A percentile compares a stretch with the other conserved stretches of the same genome.
Evolutionary conservation across 1,284 basidiomycete species (phyloP).

Genomic region (Heterobasidion irregulare): DNA sequence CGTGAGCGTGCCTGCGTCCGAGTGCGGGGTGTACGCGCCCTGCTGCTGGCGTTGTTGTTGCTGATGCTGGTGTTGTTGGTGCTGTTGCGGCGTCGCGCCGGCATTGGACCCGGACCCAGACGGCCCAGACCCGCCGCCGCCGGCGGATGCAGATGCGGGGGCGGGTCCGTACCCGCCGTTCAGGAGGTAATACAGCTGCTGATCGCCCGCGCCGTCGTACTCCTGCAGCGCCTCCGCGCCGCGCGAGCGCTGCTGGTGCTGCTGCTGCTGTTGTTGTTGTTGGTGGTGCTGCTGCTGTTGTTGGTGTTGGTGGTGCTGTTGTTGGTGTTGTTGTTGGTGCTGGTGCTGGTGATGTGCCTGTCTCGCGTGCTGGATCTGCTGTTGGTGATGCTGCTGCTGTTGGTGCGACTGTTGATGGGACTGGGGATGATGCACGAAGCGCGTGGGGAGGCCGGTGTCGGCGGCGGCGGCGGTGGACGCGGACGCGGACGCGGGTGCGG

Average conservation of each 20-base stretch:
- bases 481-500: background rate
- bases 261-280: background rate
- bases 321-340: background rate
- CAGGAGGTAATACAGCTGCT: background rate
- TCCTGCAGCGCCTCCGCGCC: background rate
- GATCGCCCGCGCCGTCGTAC: background rate
- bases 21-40: too few species aligned
- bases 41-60: too few species aligned
- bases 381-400: background rate
- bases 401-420: background rate
- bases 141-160: too few species aligned
- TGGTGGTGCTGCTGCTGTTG: background rate
- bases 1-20: too few species aligned
- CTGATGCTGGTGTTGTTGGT: too few species aligned
- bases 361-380: background rate
- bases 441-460: background rate
- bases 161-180: too few species aligned
- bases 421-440: background rate
- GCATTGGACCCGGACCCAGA: too few species aligned
- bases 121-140: too few species aligned
- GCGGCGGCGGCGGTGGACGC: background rate
- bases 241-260: background rate
- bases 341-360: background rate
- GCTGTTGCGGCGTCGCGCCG: too few species aligned
- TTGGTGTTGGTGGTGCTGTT: background rate